Conservation (phyloP, 768 basidiomycete species). For the Harrya chromipes region DNA sequence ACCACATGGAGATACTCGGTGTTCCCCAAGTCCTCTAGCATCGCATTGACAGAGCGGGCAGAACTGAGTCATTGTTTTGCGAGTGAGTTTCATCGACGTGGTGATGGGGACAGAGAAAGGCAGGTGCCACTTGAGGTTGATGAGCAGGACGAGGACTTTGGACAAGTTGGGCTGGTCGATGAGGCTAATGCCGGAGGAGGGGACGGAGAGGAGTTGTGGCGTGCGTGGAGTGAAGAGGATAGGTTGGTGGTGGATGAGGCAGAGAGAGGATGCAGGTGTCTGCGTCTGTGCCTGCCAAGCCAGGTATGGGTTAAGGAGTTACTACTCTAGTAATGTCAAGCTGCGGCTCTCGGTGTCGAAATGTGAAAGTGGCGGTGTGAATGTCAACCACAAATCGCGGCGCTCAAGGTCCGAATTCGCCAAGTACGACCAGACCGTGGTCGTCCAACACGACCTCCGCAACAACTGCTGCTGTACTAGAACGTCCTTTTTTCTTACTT, state of each 20-base stretch:
- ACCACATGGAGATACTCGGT: conserved; percentile 13
- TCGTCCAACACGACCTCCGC: conserved; percentile 13
- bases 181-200: neutral
- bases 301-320: neutral
- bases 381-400: too few species aligned
- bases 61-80: too few species aligned
- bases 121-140: conserved; percentile 52
- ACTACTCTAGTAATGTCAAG: too few species aligned
- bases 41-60: conserved; percentile 1
- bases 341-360: too few species aligned
- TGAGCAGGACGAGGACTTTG: conserved; percentile 66
- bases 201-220: conserved; percentile 23
- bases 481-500: neutral
- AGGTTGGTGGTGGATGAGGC: conserved; percentile 30
- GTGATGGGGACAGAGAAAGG: neutral
- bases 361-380: too few species aligned
- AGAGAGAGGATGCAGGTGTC: conserved; percentile 31
- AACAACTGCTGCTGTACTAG: conserved; percentile 19
- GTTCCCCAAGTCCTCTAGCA: conserved; percentile 9
- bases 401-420: too few species aligned
- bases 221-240: conserved; percentile 29
- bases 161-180: conserved; percentile 10
- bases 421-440: too few species aligned
- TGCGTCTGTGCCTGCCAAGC: conserved; percentile 1
- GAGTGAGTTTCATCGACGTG: neutral